Evolutionary conservation across 495 filamentous ascomycete genomes (phyloP).

Genomic region (Penicillium bovifimosum): DNA sequence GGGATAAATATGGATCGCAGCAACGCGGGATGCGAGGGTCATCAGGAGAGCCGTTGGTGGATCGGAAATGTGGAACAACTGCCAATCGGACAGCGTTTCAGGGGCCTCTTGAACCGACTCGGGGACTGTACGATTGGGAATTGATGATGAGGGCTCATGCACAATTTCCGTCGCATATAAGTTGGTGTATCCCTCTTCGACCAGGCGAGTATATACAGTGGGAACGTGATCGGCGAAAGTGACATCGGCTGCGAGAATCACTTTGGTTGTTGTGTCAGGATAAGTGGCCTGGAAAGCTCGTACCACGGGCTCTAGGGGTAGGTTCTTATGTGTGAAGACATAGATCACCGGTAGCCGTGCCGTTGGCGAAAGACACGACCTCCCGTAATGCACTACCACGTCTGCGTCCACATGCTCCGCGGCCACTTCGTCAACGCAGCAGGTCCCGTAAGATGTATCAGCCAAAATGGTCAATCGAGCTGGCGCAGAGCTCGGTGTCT

Average conservation of each 20-base stretch:
- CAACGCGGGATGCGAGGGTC: conserved; percentile 77
- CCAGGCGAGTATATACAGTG: conserved; percentile 44
- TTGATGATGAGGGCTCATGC: conserved; percentile 69
- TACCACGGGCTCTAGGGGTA: conserved; percentile 54
- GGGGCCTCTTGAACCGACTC: conserved; percentile 40
- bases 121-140: conserved; percentile 79
- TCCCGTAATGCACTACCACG: conserved; percentile 90
- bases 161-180: conserved; percentile 65
- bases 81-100: conserved; percentile 59
- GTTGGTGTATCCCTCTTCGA: conserved; percentile 59
- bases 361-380: conserved; percentile 87
- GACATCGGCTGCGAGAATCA: conserved; percentile 85
- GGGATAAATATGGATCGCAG: conserved; percentile 71
- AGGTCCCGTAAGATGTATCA: conserved; percentile 94
- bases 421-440: conserved; percentile 95
- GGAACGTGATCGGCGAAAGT: conserved; percentile 70
- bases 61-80: conserved; percentile 83
- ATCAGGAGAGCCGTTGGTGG: conserved; percentile 82
- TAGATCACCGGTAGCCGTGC: conserved; percentile 85
- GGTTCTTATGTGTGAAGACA: conserved; percentile 70
- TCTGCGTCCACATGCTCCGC: conserved; percentile 91
- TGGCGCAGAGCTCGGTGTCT: conserved; percentile 26
- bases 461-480: conserved; percentile 77
- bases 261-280: conserved; percentile 53
- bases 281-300: conserved; percentile 64